Evolutionary conservation across 2,329 filamentous ascomycete genomes (phyloP), one percentile per base, ranked within the genome.

Genomic region (Iodosphaeria phyllophila): DNA sequence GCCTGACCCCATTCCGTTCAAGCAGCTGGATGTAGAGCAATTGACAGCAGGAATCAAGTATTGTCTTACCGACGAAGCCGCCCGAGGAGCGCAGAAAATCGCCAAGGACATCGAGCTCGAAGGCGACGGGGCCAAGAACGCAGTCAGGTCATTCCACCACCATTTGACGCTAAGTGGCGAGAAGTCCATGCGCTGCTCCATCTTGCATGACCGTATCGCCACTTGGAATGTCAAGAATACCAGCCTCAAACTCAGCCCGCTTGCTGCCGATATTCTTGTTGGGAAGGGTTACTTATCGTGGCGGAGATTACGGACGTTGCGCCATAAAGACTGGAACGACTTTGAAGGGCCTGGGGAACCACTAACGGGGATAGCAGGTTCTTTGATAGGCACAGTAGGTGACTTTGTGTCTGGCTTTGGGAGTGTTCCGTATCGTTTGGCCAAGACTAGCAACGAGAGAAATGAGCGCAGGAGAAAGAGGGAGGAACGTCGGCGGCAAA

Each of bases 261-360:
- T 78, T 19, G 74, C 74, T 3, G 74, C 74, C 0, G 64, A 76
- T 14, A 50, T 77, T 2, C 48, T 77, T 2, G 64, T 75, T 4
- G 56, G 63, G 17, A 58, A 56, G 32, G 68, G 66, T n/a, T 58
- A 64, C 32, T 40, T 77, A 13, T 56, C 58, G 13, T 78, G 71
- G 64, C 64, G 60, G 28, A 63, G 68, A 29, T 46, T 82, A 23
- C 59, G 64, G 8, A 53, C 80, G 1, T 39, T 77, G 6, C 56
- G 75, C 6, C 71, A 76, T 36, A 65, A 61, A 25, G 73, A 78
- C 36, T 82, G 74, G 72, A 77, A 78, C 35, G 74, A 80, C 36
- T 80, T 79, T 36, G 72, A 76, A 34, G 76, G 76, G 0, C 74
- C 74, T 0, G 74, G 74, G 1, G 75, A 80, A 39, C 75, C 75